Evolutionary conservation across 2,329 filamentous ascomycete species (phyloP).

Genomic region (Arthroderma sp.): DNA sequence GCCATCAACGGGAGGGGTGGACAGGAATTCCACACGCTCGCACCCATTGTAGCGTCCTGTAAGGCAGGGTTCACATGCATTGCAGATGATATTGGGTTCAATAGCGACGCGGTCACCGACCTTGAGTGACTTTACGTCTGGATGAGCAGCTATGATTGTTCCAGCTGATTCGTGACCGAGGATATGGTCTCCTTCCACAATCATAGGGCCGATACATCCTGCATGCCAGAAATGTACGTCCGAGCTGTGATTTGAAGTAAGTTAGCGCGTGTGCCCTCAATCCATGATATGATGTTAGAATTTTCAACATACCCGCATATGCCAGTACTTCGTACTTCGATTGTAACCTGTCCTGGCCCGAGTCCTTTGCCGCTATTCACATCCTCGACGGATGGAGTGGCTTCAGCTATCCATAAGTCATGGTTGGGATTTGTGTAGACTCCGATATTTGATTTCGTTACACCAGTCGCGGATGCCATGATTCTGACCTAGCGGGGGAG

Average conservation of each 20-base stretch:
- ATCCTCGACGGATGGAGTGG: slow-evolving; percentile 61
- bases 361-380: slow-evolving; percentile 55
- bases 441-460: slow-evolving; percentile 76
- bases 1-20: slow-evolving; percentile 78
- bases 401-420: slow-evolving; percentile 75
- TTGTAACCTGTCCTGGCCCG: slow-evolving; percentile 69
- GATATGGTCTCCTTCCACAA: slow-evolving; percentile 77
- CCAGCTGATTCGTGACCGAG: slow-evolving; percentile 87
- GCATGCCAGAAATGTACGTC: slow-evolving; percentile 97
- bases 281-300: not conserved
- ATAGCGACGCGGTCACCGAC: slow-evolving; percentile 84
- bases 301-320: slow-evolving; percentile 64
- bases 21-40: slow-evolving; percentile 71
- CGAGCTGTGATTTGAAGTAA: slow-evolving; percentile 41
- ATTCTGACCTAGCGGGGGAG: too few relatives aligned
- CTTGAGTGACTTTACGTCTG: slow-evolving; percentile 64
- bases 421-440: slow-evolving; percentile 92
- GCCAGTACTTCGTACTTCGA: slow-evolving; percentile 85
- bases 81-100: slow-evolving; percentile 89
- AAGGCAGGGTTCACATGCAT: slow-evolving; percentile 77
- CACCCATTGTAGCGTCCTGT: slow-evolving; percentile 94
- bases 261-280: not conserved
- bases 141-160: slow-evolving; percentile 56
- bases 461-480: slow-evolving; percentile 20
- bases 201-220: slow-evolving; percentile 91